Evolutionary conservation across 306 rosid genomes (phyloP).

Genomic region (Trichosanthes cucumerina): DNA sequence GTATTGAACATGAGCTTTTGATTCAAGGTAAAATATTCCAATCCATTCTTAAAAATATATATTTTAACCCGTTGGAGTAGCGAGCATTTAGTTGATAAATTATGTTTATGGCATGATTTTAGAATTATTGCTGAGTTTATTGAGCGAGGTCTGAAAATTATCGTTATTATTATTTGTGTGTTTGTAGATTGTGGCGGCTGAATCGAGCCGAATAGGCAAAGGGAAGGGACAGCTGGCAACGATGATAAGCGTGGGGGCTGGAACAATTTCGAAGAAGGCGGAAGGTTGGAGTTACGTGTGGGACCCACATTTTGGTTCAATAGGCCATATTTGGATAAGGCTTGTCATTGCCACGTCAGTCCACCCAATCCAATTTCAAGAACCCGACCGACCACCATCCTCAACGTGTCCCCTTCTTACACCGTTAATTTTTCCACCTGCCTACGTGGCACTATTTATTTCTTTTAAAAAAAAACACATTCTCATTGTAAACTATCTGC

Average conservation of each 20-base stretch:
- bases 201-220: neutral
- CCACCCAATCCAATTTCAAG: neutral
- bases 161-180: too few relatives aligned
- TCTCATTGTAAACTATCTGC: neutral
- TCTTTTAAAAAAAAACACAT: neutral
- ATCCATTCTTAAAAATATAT: too few relatives aligned
- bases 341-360: constrained; percentile 9
- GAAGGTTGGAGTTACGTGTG: neutral
- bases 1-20: too few relatives aligned
- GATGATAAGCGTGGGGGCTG: neutral
- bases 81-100: too few relatives aligned
- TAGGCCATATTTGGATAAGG: neutral
- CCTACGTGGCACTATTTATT: neutral
- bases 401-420: neutral
- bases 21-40: too few relatives aligned
- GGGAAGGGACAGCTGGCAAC: neutral
- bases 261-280: neutral
- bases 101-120: too few relatives aligned
- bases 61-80: too few relatives aligned
- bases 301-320: neutral
- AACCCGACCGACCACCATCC: neutral
- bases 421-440: neutral
- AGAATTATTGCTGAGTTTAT: too few relatives aligned
- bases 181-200: neutral
- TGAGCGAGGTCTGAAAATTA: too few relatives aligned